A percentile compares a stretch with the other conserved stretches of the same genome.
Conservation (phyloP, 352 stramenopile genomes). For the Globisporangium orthogonon region DNA sequence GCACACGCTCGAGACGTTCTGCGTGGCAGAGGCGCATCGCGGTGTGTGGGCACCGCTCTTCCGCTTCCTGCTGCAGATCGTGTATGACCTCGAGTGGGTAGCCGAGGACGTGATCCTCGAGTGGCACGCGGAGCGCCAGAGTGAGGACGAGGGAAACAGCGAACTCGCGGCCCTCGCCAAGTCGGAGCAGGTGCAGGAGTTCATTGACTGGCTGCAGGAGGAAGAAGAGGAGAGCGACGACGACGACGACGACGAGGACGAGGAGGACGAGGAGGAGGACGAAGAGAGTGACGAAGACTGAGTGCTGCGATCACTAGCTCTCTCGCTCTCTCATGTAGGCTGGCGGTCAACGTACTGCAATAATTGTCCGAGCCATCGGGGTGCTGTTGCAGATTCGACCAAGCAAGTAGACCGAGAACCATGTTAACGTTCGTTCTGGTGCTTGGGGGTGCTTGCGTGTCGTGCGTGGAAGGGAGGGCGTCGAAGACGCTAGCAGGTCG, state of each 20-base stretch:
- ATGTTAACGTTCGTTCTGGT: too few relatives aligned
- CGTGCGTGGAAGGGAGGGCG: too few relatives aligned
- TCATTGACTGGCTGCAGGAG: slow-evolving; percentile 91
- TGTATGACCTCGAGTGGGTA: slow-evolving; percentile 92
- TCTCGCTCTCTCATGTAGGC: too few relatives aligned
- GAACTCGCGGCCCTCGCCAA: slow-evolving; percentile 39
- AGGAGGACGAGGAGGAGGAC: slow-evolving; percentile 8
- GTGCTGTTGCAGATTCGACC: too few relatives aligned
- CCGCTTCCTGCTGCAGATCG: slow-evolving; percentile 91
- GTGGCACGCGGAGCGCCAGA: slow-evolving; percentile 67
- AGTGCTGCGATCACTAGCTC: not conserved
- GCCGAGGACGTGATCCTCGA: slow-evolving; percentile 89
- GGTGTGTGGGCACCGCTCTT: slow-evolving; percentile 75
- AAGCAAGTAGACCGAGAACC: too few relatives aligned
- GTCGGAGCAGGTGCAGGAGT: slow-evolving; percentile 85
- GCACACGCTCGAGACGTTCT: slow-evolving; percentile 52
- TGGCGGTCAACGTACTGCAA: too few relatives aligned
- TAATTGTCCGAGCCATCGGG: too few relatives aligned
- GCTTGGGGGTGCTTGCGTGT: too few relatives aligned
- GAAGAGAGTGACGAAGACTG: slow-evolving; percentile 4
- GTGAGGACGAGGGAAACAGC: slow-evolving; percentile 36
- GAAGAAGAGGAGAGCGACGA: slow-evolving; percentile 48
- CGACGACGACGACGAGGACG: slow-evolving; percentile 23
- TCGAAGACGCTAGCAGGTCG: too few relatives aligned
- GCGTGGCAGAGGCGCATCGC: slow-evolving; percentile 30